phyloP scores from a whole-genome alignment of 306 rosid genomes.

The Medicago ruthenica region DNA sequence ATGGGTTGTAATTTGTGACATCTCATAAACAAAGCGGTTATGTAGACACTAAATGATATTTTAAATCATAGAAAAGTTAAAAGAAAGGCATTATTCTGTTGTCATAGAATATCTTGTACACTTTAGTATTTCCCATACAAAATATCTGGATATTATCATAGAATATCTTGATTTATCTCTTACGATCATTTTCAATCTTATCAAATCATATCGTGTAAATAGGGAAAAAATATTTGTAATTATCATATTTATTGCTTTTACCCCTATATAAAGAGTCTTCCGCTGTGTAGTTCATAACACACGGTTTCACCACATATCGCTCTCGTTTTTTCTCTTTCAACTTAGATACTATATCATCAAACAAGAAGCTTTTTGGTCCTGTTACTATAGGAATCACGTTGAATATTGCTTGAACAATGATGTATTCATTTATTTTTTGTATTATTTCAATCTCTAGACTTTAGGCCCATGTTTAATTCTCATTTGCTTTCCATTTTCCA shows the following conservation, averaged over 20 bases:
- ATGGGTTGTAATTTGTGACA: too few species aligned
- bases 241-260: not conserved
- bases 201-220: not conserved
- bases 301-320: not conserved
- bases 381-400: conserved; percentile 21
- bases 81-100: too few species aligned
- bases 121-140: too few species aligned
- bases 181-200: not conserved
- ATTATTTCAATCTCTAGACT: conserved; percentile 16
- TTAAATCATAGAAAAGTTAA: too few species aligned
- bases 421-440: conserved; percentile 14
- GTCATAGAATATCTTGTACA: too few species aligned
- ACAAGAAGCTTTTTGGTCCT: not conserved
- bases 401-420: conserved; percentile 1
- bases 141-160: not conserved
- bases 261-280: not conserved
- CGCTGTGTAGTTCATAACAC: not conserved
- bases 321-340: not conserved
- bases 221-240: not conserved
- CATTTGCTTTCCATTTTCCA: conserved; percentile 13
- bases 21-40: too few species aligned
- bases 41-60: too few species aligned
- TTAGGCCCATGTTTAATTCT: not conserved
- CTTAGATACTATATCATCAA: not conserved
- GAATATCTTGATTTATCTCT: not conserved